Conservation (phyloP, 257 asterid species). For the Penstemon eatonii region DNA sequence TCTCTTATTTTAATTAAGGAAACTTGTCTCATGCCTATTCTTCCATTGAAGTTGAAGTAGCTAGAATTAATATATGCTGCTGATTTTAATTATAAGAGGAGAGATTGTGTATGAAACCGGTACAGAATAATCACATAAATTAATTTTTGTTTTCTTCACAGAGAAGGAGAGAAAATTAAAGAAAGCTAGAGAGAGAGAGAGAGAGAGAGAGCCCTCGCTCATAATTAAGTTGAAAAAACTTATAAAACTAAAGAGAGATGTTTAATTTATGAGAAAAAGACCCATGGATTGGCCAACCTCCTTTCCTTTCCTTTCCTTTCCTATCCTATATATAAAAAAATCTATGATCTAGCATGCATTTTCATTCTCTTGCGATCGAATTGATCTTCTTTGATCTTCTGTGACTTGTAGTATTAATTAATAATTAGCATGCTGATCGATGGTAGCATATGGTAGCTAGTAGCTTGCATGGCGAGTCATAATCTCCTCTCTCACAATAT, state of each 20-base stretch:
- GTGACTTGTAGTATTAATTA: too few relatives aligned
- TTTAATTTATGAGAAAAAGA: too few relatives aligned
- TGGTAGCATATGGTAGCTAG: too few relatives aligned
- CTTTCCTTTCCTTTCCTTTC: too few relatives aligned
- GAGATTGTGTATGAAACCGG: too few relatives aligned
- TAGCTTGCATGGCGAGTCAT: slow-evolving; percentile 77
- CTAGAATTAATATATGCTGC: background rate
- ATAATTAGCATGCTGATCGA: too few relatives aligned
- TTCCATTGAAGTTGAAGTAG: slow-evolving; percentile 29
- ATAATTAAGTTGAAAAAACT: background rate
- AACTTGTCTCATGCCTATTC: background rate
- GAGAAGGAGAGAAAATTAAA: slow-evolving; percentile 39
- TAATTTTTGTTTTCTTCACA: slow-evolving; percentile 38
- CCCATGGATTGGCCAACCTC: too few relatives aligned
- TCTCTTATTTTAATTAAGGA: background rate
- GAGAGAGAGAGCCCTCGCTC: slow-evolving; percentile 4
- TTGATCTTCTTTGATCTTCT: too few relatives aligned
- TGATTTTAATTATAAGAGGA: background rate
- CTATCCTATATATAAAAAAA: too few relatives aligned
- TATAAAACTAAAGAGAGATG: too few relatives aligned
- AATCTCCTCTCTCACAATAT: slow-evolving; percentile 50
- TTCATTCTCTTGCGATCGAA: too few relatives aligned
- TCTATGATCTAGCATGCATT: too few relatives aligned
- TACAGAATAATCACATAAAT: slow-evolving; percentile 47
- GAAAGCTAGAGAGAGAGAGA: slow-evolving; percentile 26